Conservation (phyloP, 108 stramenopile genomes). For the Seminavis robusta region DNA sequence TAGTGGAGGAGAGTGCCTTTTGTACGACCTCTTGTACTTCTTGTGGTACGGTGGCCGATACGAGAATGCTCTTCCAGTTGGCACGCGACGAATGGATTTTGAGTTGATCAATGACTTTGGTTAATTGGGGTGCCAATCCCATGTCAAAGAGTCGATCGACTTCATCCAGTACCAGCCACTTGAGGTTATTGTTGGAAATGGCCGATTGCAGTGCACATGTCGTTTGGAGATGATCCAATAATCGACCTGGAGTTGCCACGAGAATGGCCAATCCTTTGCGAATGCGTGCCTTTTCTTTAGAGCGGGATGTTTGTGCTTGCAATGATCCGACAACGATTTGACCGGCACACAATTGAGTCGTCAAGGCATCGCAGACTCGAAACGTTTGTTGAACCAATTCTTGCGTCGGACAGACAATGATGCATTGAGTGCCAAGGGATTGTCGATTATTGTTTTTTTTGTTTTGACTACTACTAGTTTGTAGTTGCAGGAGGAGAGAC, state of each 20-base stretch:
- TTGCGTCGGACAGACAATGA: constrained; percentile 92
- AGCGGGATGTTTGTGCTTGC: background rate
- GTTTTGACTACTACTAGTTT: constrained; percentile 1
- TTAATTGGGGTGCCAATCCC: constrained; percentile 91
- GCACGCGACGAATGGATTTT: no score
- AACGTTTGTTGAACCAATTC: constrained; percentile 89
- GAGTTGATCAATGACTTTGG: constrained; percentile 78
- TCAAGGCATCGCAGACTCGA: constrained; percentile 42
- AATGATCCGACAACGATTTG: constrained; percentile 20
- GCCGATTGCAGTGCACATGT: constrained; percentile 75
- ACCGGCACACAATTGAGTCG: constrained; percentile 62
- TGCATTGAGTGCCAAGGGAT: constrained; percentile 54
- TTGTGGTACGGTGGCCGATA: constrained; percentile 92
- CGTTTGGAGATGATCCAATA: constrained; percentile 91
- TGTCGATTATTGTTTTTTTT: constrained; percentile 16
- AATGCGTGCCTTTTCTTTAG: constrained; percentile 88
- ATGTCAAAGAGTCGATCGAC: constrained; percentile 92
- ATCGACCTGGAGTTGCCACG: constrained; percentile 96
- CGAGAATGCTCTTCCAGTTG: constrained; percentile 81
- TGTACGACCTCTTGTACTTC: no score
- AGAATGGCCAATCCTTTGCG: constrained; percentile 90
- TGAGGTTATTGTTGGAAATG: constrained; percentile 55
- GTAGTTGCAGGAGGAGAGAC: constrained; percentile 33
- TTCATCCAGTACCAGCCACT: constrained; percentile 95
- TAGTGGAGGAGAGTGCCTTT: no score